A percentile compares a stretch with the other conserved stretches of the same genome.
phyloP scores from a whole-genome alignment of 495 filamentous ascomycete species.

The Aspergillus bridgeri region DNA sequence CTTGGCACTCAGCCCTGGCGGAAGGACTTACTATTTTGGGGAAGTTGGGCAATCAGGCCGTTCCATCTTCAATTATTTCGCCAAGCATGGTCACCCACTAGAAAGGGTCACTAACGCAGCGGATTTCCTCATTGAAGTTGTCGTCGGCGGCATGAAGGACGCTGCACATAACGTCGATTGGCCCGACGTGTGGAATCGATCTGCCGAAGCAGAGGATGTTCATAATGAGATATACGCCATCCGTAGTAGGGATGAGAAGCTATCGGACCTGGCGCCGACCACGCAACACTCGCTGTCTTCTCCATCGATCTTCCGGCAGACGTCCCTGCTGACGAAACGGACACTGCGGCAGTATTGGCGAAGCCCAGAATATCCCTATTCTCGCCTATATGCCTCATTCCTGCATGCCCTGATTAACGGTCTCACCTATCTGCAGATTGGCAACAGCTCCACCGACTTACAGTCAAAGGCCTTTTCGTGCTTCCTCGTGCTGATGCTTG shows the following conservation, averaged over 20 bases:
- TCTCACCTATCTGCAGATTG: slow-evolving; percentile 68
- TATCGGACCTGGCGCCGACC: slow-evolving; percentile 24
- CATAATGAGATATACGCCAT: slow-evolving; percentile 64
- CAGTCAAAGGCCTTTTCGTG: slow-evolving; percentile 79
- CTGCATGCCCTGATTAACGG: slow-evolving; percentile 74
- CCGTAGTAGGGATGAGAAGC: slow-evolving; percentile 50
- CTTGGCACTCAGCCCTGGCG: slow-evolving; percentile 61
- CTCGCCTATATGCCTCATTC: slow-evolving; percentile 74
- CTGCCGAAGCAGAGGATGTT: slow-evolving; percentile 62
- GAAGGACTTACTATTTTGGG: slow-evolving; percentile 65
- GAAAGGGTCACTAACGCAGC: slow-evolving; percentile 63
- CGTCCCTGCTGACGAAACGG: slow-evolving; percentile 59
- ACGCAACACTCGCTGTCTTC: slow-evolving; percentile 54
- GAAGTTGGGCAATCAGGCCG: slow-evolving; percentile 56
- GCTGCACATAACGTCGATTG: slow-evolving; percentile 66
- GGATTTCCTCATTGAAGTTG: slow-evolving; percentile 85
- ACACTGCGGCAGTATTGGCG: slow-evolving; percentile 70
- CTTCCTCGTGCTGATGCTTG: slow-evolving; percentile 75
- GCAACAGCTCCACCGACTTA: slow-evolving; percentile 60
- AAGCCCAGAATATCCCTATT: slow-evolving; percentile 74
- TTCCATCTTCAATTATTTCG: slow-evolving; percentile 53
- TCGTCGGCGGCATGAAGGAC: slow-evolving; percentile 68
- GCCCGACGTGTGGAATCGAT: slow-evolving; percentile 74
- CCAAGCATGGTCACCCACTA: slow-evolving; percentile 34
- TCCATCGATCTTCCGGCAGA: slow-evolving; percentile 64